Base-by-base conservation (phyloP, 345 rosid species). In the Erodium maritimum region DNA sequence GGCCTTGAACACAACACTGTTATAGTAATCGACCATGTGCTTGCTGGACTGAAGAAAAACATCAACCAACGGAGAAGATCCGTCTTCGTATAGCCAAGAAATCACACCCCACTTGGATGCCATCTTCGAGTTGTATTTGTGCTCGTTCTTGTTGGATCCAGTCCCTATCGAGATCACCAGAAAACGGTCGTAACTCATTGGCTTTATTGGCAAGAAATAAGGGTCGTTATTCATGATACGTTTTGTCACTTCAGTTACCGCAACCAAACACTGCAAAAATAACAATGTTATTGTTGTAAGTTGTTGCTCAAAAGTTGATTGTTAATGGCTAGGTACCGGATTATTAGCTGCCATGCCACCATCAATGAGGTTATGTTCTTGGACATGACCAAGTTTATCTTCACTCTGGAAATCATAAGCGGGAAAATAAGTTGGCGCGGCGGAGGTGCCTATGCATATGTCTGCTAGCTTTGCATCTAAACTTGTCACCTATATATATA, bases 401-500 rank as follows among this genome's bases (percentile, higher is more conserved):
- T 70, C 63, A 54, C 71, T 86, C 56, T 63, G 50, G 69, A 88
- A 86, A 56, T 75, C 73, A 69, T 80, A 64, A 50, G 83, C 65
- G 21, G 94, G 94, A 50, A 89, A 61, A 52, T 61, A 71, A 52
- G 91, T 89, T 50, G 94, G 95, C 54, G 96, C 89, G 54, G 95
- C 80, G 0, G 95, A 79, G 34, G 96, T 86, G 21, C 76, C 67
- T 42, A 86, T 54, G 69, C 91, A 80, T 59, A 89, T 82, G 60
- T 89, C 89, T 19, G 95, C 69, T 48, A 89, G 60, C 33, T 42
- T 46, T 50, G 82, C 95, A 66, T 86, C 78, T 24, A 82, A 42
- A 21, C 55, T 45, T 56, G 23, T 11, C 50, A 68, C 23, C 95
- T 86, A 57, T 71, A 57, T 1, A n/a, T n/a, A n/a, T n/a, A n/a